Evolutionary conservation across 495 filamentous ascomycete genomes (phyloP).

Genomic region (Cercophora sp.): DNA sequence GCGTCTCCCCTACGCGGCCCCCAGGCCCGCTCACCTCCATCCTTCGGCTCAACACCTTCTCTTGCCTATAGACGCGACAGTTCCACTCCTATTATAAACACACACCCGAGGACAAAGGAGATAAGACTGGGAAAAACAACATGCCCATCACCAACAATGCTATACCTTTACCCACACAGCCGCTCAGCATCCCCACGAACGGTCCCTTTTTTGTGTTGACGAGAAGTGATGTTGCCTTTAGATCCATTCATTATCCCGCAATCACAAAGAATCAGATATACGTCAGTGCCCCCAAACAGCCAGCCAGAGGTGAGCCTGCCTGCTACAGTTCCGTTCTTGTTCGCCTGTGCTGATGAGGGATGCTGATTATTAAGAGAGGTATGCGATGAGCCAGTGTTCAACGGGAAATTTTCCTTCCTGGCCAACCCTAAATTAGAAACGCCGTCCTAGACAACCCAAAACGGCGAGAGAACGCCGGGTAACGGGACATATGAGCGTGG

Average conservation of each 20-base stretch:
- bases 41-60: background rate
- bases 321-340: slow-evolving; percentile 21
- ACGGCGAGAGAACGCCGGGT: slow-evolving; percentile 14
- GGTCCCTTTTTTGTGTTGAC: too few relatives aligned
- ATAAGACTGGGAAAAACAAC: slow-evolving; percentile 10
- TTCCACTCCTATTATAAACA: slow-evolving; percentile 14
- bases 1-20: background rate
- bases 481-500: slow-evolving; percentile 11
- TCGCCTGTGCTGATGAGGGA: slow-evolving; percentile 24
- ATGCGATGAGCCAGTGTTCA: slow-evolving; percentile 12
- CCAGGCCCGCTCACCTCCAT: background rate
- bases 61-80: too few relatives aligned
- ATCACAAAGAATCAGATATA: slow-evolving; percentile 11
- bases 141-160: slow-evolving; percentile 18
- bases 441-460: slow-evolving; percentile 12
- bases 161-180: too few relatives aligned
- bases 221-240: slow-evolving; percentile 8
- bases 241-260: slow-evolving; percentile 18
- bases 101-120: slow-evolving; percentile 13
- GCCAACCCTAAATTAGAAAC: slow-evolving; percentile 13
- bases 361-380: slow-evolving; percentile 30
- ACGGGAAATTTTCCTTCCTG: background rate
- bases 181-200: too few relatives aligned
- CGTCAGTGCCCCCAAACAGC: slow-evolving; percentile 10
- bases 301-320: slow-evolving; percentile 15